Evolutionary conservation across 2,329 filamentous ascomycete genomes (phyloP).

Genomic region (Talaromyces rugulosus): DNA sequence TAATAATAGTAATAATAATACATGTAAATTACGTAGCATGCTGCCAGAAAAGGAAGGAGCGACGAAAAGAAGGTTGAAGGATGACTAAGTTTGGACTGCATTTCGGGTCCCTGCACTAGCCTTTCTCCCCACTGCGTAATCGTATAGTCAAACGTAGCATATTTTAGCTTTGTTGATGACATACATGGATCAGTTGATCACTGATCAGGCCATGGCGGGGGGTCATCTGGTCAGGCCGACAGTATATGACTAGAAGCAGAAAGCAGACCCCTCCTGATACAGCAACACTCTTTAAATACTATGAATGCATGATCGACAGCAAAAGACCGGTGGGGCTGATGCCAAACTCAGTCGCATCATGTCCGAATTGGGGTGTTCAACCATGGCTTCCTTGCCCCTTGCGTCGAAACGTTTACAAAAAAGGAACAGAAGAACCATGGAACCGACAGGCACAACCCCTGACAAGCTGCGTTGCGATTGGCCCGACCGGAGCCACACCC

Average conservation of each 20-base stretch:
- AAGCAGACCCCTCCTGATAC: too few species aligned
- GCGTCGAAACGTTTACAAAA: not conserved
- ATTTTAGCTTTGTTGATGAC: too few species aligned
- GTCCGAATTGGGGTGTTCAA: not conserved
- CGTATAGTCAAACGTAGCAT: not conserved
- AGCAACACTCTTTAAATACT: too few species aligned
- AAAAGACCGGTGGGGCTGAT: not conserved
- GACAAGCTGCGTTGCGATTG: not conserved
- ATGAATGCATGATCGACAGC: not conserved
- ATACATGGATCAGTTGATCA: too few species aligned
- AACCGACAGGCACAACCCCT: not conserved
- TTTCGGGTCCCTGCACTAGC: constrained; percentile 10
- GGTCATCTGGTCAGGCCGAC: not conserved
- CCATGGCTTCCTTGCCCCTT: not conserved
- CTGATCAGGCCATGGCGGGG: not conserved
- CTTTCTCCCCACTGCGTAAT: not conserved
- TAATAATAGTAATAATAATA: too few species aligned
- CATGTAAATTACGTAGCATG: too few species aligned
- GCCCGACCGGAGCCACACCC: too few species aligned
- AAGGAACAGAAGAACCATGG: too few species aligned
- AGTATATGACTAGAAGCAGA: too few species aligned
- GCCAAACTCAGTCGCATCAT: not conserved
- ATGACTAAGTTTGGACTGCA: not conserved
- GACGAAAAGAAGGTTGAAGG: not conserved
- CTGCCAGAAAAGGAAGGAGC: too few species aligned